phyloP scores from a whole-genome alignment of 805 yeast species.

The Candida tammaniensis region DNA sequence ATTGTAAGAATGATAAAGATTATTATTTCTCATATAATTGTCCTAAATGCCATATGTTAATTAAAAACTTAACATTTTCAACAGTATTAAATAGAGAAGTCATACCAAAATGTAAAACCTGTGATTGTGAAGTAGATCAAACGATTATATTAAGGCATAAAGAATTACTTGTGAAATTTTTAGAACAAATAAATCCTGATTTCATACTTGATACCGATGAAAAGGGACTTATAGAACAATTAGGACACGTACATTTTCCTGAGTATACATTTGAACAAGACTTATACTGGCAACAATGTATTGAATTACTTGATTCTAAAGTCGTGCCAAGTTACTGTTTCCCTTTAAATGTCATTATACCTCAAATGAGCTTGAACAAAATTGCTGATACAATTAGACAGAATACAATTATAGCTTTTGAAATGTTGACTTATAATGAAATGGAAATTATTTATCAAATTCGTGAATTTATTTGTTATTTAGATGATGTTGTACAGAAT shows the following conservation, averaged over 20 bases:
- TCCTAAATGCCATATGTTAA: constrained; percentile 15
- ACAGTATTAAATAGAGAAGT: constrained; percentile 4
- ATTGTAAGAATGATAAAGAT: constrained; percentile 22
- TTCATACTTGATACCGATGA: neutral
- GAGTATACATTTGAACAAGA: neutral
- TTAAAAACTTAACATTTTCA: constrained; percentile 4
- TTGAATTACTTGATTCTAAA: neutral
- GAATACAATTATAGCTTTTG: neutral
- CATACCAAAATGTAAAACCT: neutral
- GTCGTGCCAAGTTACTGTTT: constrained; percentile 12
- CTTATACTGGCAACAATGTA: neutral
- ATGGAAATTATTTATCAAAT: neutral
- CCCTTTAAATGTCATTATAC: constrained; percentile 8
- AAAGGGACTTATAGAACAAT: neutral
- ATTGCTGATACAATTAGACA: neutral
- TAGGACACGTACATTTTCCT: no score
- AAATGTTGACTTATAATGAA: neutral
- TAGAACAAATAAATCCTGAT: neutral
- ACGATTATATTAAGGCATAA: neutral
- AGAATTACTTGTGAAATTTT: neutral
- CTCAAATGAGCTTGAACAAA: neutral
- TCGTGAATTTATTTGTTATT: neutral
- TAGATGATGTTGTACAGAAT: no score
- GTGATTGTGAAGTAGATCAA: neutral
- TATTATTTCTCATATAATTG: constrained; percentile 24